Percentiles rank a stretch among this genome's conserved stretches.
These are phyloP conservation scores for Sungouiella thailandica DNA, from an alignment of 805 yeast species.

Conservation along the genomic window DNA sequence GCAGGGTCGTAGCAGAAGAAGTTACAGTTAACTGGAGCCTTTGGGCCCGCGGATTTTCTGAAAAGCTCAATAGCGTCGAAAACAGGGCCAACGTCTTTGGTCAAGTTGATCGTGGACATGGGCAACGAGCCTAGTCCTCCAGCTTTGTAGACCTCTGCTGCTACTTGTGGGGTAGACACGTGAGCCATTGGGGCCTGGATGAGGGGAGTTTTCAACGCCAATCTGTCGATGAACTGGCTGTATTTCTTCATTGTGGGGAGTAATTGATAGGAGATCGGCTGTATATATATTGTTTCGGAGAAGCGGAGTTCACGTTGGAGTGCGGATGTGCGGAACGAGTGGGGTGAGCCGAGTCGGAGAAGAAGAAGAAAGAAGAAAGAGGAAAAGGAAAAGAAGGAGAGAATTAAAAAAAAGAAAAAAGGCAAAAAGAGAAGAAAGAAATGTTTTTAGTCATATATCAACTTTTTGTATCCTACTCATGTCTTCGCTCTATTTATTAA, in stretches of 20 bases:
- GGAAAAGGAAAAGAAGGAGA: no score
- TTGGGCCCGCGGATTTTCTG: slow-evolving; percentile 7
- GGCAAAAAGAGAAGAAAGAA: no score
- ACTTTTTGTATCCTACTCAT: neutral
- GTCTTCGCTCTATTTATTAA: no score
- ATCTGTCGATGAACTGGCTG: slow-evolving; percentile 1
- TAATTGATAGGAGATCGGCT: no score
- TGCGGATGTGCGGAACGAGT: no score
- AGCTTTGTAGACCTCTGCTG: slow-evolving; percentile 33
- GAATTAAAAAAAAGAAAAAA: no score
- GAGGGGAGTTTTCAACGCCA: slow-evolving; percentile 38
- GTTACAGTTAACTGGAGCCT: slow-evolving; percentile 36
- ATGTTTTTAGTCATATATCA: neutral
- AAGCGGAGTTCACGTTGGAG: no score
- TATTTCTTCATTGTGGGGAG: neutral
- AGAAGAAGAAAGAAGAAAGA: no score
- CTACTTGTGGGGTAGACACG: slow-evolving; percentile 40
- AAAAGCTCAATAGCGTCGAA: slow-evolving; percentile 12
- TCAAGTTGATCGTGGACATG: slow-evolving; percentile 28
- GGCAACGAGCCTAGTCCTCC: slow-evolving; percentile 54
- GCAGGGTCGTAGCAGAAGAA: slow-evolving; percentile 41
- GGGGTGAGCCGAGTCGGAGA: no score
- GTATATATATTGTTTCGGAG: no score
- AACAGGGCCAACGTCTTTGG: slow-evolving; percentile 15
- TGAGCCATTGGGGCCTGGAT: slow-evolving; percentile 64